A percentile compares a stretch with the other conserved stretches of the same genome.
Conservation (phyloP, 441 rosid genomes). For the Croton setiger region DNA sequence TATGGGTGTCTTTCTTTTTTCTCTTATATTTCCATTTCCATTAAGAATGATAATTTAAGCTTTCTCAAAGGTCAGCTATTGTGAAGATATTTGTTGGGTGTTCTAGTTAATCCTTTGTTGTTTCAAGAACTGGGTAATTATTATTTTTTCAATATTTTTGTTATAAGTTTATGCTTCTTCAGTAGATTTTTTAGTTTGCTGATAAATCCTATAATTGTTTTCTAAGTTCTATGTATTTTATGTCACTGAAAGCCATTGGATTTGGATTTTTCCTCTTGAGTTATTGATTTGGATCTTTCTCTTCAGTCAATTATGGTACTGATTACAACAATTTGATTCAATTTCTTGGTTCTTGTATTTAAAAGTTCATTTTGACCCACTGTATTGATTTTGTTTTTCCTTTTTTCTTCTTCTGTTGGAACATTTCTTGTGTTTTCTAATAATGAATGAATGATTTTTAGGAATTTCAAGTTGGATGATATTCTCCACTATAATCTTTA, state of each 20-base stretch:
- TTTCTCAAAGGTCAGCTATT: not conserved
- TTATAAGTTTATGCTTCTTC: not conserved
- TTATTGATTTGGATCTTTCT: constrained; percentile 2
- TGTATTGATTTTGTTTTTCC: too few species aligned
- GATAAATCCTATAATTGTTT: not conserved
- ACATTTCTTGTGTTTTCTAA: too few species aligned
- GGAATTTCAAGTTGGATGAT: not conserved
- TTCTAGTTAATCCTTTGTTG: not conserved
- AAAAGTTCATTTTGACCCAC: not conserved
- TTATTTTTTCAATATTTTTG: not conserved
- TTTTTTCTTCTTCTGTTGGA: too few species aligned
- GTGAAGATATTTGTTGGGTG: constrained; percentile 1
- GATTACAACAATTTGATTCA: constrained; percentile 5
- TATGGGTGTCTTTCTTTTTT: too few species aligned
- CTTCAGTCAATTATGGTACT: not conserved
- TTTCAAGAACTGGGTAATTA: not conserved
- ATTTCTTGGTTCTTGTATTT: not conserved
- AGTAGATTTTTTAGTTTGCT: not conserved
- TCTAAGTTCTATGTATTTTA: constrained; percentile 4
- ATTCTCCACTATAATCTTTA: constrained; percentile 16
- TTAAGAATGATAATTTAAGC: not conserved
- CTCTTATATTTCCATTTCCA: constrained; percentile 15
- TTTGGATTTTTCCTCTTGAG: constrained; percentile 8
- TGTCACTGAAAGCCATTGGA: constrained; percentile 1
- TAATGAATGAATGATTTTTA: too few species aligned